Evolutionary conservation across 2,329 filamentous ascomycete species (phyloP).

Genomic region (Huntiella savannae): DNA sequence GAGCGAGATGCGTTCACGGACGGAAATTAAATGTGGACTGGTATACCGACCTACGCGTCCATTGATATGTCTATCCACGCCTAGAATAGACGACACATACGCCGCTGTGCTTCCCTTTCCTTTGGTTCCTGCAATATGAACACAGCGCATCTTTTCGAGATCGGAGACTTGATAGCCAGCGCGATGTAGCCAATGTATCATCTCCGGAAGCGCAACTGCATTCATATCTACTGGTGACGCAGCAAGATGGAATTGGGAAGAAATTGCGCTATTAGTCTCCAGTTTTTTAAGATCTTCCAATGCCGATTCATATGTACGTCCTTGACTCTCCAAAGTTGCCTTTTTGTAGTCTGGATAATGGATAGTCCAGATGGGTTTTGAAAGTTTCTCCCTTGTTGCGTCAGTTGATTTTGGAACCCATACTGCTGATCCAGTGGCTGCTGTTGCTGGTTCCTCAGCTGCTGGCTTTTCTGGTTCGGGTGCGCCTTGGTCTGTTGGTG

Average conservation of each 20-base stretch:
- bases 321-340: neutral
- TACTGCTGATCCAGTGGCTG: no score
- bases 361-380: no score
- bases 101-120: conserved; percentile 83
- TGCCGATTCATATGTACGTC: conserved; percentile 37
- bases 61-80: conserved; percentile 19
- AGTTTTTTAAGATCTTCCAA: conserved; percentile 56
- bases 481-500: no score
- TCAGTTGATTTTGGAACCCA: no score
- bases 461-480: no score
- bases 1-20: conserved; percentile 66
- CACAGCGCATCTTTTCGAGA: conserved; percentile 28
- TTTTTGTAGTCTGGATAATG: no score
- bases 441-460: no score
- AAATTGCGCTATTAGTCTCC: conserved; percentile 58
- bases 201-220: conserved; percentile 58
- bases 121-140: conserved; percentile 87
- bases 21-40: conserved; percentile 67
- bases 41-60: conserved; percentile 55
- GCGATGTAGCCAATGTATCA: conserved; percentile 56
- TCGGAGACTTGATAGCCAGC: conserved; percentile 46
- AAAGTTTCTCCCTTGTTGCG: no score
- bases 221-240: conserved; percentile 31
- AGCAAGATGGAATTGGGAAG: conserved; percentile 25
- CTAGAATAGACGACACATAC: conserved; percentile 63